Evolutionary conservation across 176 grass and related monocot species (phyloP).

Genomic region (Eleusine indica): DNA sequence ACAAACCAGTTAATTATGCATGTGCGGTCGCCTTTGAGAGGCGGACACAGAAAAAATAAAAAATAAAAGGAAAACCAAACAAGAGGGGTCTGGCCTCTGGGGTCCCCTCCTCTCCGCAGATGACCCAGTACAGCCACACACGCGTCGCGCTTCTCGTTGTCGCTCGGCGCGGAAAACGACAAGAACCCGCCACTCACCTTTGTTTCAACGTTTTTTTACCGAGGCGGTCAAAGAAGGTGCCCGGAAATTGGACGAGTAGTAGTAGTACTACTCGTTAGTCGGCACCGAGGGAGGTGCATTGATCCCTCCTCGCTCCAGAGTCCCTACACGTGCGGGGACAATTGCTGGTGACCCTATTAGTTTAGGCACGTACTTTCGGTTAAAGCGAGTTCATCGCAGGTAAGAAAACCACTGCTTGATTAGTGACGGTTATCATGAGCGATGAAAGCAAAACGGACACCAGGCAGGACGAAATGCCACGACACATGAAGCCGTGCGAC

Average conservation of each 20-base stretch:
- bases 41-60: too few species aligned
- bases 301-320: background rate
- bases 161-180: constrained; percentile 4
- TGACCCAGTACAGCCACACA: constrained; percentile 2
- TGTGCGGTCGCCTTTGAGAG: too few species aligned
- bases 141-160: constrained; percentile 25
- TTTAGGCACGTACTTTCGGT: background rate
- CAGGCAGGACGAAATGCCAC: background rate
- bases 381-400: background rate
- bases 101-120: background rate
- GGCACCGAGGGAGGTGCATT: background rate
- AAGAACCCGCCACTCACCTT: background rate
- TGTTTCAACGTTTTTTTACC: constrained; percentile 26
- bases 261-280: too few species aligned
- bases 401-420: background rate
- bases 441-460: background rate
- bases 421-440: background rate
- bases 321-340: background rate
- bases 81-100: too few species aligned
- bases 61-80: too few species aligned
- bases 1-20: too few species aligned
- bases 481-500: background rate
- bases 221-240: background rate
- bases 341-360: background rate
- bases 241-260: background rate